These are phyloP conservation scores for Calonectria honghensis DNA, from an alignment of 2,329 filamentous ascomycete genomes.

Conservation along the genomic window DNA sequence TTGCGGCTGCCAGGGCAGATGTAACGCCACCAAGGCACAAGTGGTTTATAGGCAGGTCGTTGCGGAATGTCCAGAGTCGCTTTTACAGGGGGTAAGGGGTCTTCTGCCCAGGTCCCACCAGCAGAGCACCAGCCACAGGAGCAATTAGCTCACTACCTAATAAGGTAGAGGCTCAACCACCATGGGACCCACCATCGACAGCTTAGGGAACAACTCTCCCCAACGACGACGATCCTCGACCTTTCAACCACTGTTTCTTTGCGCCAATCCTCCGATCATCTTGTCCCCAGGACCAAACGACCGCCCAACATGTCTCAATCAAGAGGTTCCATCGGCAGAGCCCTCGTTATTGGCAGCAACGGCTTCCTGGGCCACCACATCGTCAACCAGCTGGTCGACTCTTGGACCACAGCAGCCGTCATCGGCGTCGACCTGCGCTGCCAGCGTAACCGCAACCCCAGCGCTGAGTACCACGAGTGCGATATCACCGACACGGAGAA, in stretches of 20 bases:
- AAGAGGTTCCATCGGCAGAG: slow-evolving; percentile 75
- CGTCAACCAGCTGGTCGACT: slow-evolving; percentile 80
- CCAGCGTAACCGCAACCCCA: slow-evolving; percentile 78
- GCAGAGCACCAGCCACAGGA: slow-evolving; percentile 42
- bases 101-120: background rate
- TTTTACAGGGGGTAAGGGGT: background rate
- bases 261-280: background rate
- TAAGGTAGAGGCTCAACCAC: slow-evolving; percentile 39
- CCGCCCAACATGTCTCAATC: slow-evolving; percentile 40
- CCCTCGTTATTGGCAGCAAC: slow-evolving; percentile 88
- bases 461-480: slow-evolving; percentile 80
- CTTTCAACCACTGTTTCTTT: background rate
- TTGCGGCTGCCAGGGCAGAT: slow-evolving; percentile 25
- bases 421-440: slow-evolving; percentile 84
- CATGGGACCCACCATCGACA: slow-evolving; percentile 36
- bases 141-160: background rate
- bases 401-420: slow-evolving; percentile 71
- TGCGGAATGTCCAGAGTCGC: background rate
- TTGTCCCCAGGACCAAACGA: no score
- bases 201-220: slow-evolving; percentile 17
- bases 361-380: slow-evolving; percentile 91
- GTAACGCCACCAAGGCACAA: slow-evolving; percentile 25
- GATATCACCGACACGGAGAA: slow-evolving; percentile 82
- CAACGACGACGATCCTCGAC: slow-evolving; percentile 9
- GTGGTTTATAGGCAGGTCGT: slow-evolving; percentile 7